phyloP scores from a whole-genome alignment of 805 yeast species.

The Wickerhamiella nectarea region DNA sequence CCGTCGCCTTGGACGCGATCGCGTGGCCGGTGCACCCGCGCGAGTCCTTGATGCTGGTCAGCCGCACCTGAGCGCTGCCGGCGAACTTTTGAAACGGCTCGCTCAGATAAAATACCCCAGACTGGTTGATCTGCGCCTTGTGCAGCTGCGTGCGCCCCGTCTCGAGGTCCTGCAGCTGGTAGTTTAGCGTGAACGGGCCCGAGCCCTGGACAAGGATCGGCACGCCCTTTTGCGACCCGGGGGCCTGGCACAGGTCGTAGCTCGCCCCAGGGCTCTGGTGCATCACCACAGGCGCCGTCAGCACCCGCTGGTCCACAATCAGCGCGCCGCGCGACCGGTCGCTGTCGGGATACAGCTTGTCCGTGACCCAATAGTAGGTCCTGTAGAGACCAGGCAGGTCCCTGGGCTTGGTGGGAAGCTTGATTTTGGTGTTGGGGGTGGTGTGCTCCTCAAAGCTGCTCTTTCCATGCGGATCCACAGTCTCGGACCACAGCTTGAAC shows the following conservation, averaged over 20 bases:
- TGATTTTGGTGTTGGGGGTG: background rate
- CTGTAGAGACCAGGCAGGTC: constrained; percentile 12
- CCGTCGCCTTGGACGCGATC: constrained; percentile 26
- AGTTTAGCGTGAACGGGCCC: constrained; percentile 47
- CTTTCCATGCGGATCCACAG: constrained; percentile 14
- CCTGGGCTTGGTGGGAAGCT: background rate
- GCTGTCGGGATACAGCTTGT: constrained; percentile 15
- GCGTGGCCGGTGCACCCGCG: constrained; percentile 50
- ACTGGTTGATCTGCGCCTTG: constrained; percentile 32
- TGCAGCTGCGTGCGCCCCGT: constrained; percentile 40
- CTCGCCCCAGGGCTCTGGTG: constrained; percentile 37
- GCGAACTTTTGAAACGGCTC: constrained; percentile 39
- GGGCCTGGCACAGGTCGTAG: constrained; percentile 36
- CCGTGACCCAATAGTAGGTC: constrained; percentile 18
- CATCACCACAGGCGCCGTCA: constrained; percentile 32
- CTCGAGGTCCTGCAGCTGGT: constrained; percentile 46
- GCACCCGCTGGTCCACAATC: constrained; percentile 11
- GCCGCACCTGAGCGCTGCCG: constrained; percentile 56
- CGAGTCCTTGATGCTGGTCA: constrained; percentile 48
- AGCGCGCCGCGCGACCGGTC: constrained; percentile 7
- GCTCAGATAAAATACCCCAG: constrained; percentile 28
- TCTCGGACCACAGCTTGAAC: constrained; percentile 17
- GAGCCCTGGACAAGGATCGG: constrained; percentile 43
- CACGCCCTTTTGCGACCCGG: constrained; percentile 32
- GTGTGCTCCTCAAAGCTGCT: constrained; percentile 5